Conservation (phyloP, 441 rosid species). For the Erodium chrysanthum region DNA sequence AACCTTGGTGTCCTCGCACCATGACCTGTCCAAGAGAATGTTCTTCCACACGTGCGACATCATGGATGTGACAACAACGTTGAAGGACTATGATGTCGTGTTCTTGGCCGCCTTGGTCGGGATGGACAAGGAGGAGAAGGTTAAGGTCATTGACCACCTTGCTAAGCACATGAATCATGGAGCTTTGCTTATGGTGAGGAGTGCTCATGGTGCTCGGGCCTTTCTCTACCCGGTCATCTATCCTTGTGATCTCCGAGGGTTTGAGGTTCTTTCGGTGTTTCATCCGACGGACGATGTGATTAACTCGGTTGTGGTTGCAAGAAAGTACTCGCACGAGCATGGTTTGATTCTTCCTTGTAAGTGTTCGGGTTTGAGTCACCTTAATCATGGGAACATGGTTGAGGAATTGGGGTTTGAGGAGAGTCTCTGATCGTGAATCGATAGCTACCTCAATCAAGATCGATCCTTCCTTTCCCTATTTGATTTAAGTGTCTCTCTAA, state of each 20-base stretch:
- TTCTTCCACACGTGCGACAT: conserved; percentile 54
- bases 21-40: conserved; percentile 57
- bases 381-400: conserved; percentile 36
- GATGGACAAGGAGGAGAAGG: conserved; percentile 59
- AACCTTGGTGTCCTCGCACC: conserved; percentile 39
- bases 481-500: too few relatives aligned
- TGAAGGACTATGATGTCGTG: conserved; percentile 59
- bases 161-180: conserved; percentile 66
- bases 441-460: not conserved
- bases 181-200: conserved; percentile 63
- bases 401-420: conserved; percentile 43
- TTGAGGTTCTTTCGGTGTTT: conserved; percentile 52
- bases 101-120: conserved; percentile 86
- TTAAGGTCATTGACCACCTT: conserved; percentile 46
- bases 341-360: conserved; percentile 24
- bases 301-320: conserved; percentile 61
- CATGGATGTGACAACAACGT: conserved; percentile 31
- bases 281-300: conserved; percentile 79
- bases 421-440: conserved; percentile 15
- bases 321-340: conserved; percentile 29
- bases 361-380: conserved; percentile 36
- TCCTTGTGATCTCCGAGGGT: conserved; percentile 60
- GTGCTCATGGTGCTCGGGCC: conserved; percentile 79
- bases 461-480: not conserved
- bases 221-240: conserved; percentile 75